Evolutionary conservation across 164 flowering plant genomes (phyloP), one percentile per base, ranked within the genome.

Genomic region (Magnolia sinica): DNA sequence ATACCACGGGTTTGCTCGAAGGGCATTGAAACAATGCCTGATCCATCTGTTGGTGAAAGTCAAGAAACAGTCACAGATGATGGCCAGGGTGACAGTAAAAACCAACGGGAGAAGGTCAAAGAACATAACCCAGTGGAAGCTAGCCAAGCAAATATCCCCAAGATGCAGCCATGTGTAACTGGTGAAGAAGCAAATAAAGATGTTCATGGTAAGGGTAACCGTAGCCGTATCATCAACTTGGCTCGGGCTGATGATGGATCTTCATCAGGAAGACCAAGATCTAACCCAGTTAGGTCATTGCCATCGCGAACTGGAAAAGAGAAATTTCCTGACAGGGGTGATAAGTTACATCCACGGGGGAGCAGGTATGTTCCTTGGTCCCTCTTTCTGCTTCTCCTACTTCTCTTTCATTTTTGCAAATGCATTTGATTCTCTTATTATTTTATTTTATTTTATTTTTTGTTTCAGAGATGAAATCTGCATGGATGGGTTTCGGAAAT

Each of bases 221-320:
- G 75, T 23, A 85, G 87, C 75, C 82, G 92, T 78, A 86, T 89
- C 27, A 89, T 91, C 70, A 85, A 83, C 82, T 83, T 91, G 83
- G 59, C 88, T 70, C 83, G 85, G 58, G 77, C 87, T 73, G 75
- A 83, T 52, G 79, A 68, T 76, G 70, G 72, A 10, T 74, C 89
- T 73, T 75, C 87, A 73, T 75, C 85, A 23, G 75, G 70, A 67
- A 84, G 77, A 78, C 70, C 79, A 49, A 80, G 76, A 65, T 50
- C 83, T 65, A 50, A 79, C 73, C 66, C 84, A 5, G 83, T 77
- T 68, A 84, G 84, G 77, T 64, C 76, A 18, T 73, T 84, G 31
- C 71, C 83, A 16, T 81, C 85, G 49, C 78, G 71, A 75, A 77
- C 23, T 63, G 86, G 78, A 66, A 82, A 88, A 79, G 91, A 85